These are phyloP conservation scores for Citrullus mucosospermus DNA, from an alignment of 306 rosid genomes.

Conservation along the genomic window DNA sequence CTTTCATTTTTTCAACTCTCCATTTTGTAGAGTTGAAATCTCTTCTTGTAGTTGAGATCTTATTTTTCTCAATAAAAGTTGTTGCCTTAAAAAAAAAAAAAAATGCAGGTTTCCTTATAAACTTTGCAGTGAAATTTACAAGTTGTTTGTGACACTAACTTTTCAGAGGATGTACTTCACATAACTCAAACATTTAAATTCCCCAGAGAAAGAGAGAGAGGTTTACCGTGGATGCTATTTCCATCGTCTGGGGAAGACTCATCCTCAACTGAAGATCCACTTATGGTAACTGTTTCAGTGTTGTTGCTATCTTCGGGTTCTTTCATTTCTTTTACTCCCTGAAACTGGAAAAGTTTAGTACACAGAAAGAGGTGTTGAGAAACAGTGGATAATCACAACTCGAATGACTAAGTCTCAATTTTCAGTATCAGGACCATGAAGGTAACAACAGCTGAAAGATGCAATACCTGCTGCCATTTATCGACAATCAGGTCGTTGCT, in stretches of 20 bases:
- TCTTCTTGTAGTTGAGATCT: too few relatives aligned
- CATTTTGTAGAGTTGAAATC: too few relatives aligned
- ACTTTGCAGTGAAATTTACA: not conserved
- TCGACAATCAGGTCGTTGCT: conserved; percentile 16
- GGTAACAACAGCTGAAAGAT: not conserved
- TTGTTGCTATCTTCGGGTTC: conserved; percentile 30
- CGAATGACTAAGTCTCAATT: not conserved
- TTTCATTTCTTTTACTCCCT: conserved; percentile 46
- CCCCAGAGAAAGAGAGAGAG: conserved; percentile 3
- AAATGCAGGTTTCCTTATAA: not conserved
- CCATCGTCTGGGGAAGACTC: conserved; percentile 38
- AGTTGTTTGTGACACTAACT: not conserved
- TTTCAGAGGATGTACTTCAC: not conserved
- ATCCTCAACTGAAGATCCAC: conserved; percentile 23
- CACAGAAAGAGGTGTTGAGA: not conserved
- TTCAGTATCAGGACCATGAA: not conserved
- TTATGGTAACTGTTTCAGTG: conserved; percentile 16
- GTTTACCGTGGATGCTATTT: conserved; percentile 45
- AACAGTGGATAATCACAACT: not conserved
- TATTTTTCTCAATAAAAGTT: too few relatives aligned
- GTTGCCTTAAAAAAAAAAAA: too few relatives aligned
- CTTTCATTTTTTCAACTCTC: too few relatives aligned
- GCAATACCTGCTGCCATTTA: conserved; percentile 43
- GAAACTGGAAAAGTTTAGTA: conserved; percentile 14
- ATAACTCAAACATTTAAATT: not conserved